Conservation (phyloP, 257 asterid species). For the Fraxinus americana region DNA sequence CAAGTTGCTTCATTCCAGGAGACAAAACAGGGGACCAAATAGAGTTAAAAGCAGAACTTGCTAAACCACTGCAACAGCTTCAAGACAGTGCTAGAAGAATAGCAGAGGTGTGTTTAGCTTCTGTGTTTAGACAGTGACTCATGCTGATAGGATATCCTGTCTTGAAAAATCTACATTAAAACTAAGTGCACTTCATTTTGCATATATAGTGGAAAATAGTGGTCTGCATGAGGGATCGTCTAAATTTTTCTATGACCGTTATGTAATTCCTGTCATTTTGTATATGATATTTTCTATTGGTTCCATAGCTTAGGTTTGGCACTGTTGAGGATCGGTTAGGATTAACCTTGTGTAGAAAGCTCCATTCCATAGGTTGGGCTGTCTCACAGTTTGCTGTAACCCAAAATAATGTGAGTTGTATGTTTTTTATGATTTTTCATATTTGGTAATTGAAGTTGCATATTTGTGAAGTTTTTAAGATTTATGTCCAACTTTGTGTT, state of each 20-base stretch:
- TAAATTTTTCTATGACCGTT: constrained; percentile 10
- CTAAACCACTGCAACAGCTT: constrained; percentile 92
- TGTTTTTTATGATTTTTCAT: not conserved
- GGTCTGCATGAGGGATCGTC: not conserved
- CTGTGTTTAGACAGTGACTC: no score
- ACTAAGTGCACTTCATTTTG: constrained; percentile 19
- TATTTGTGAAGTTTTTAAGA: constrained; percentile 2
- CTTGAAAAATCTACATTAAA: constrained; percentile 2
- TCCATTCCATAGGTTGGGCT: constrained; percentile 77
- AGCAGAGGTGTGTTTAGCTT: constrained; percentile 71
- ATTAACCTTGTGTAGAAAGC: constrained; percentile 57
- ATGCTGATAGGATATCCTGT: not conserved
- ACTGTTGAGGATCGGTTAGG: constrained; percentile 75
- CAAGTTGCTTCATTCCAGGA: constrained; percentile 95
- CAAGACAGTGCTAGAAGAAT: constrained; percentile 93
- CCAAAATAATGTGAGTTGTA: constrained; percentile 65
- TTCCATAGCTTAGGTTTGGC: constrained; percentile 98
- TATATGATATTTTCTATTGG: constrained; percentile 47
- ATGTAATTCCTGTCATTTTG: constrained; percentile 32
- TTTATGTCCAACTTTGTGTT: not conserved
- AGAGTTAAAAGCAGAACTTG: constrained; percentile 89
- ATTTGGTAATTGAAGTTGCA: constrained; percentile 3
- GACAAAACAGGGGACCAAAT: constrained; percentile 70
- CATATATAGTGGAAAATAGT: constrained; percentile 8
- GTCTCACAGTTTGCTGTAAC: constrained; percentile 64